Percentiles rank a stretch among this genome's conserved stretches.
phyloP scores from a whole-genome alignment of 2,329 filamentous ascomycete species.

The Fusarium oxysporum region DNA sequence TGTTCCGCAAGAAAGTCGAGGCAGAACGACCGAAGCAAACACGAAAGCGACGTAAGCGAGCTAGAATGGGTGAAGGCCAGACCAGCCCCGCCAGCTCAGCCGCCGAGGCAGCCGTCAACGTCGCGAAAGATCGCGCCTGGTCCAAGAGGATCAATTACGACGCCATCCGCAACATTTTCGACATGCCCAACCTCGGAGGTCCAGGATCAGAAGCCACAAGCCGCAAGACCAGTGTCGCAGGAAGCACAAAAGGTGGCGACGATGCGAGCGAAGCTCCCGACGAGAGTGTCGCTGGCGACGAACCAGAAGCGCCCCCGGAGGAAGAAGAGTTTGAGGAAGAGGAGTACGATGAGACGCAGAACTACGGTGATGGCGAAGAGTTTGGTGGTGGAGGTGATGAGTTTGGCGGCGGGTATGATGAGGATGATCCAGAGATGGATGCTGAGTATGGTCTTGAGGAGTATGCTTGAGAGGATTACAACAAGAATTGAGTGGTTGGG shows the following conservation, averaged over 20 bases:
- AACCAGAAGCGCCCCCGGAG: conserved; percentile 47
- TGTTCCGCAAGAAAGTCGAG: conserved; percentile 77
- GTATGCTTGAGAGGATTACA: conserved; percentile 26
- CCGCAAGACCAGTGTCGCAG: conserved; percentile 54
- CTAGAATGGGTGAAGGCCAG: conserved; percentile 73
- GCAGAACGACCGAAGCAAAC: conserved; percentile 67
- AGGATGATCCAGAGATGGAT: conserved; percentile 55
- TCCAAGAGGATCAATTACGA: conserved; percentile 83
- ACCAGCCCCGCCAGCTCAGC: conserved; percentile 74
- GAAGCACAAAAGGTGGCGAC: conserved; percentile 52
- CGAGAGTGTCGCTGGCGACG: conserved; percentile 52
- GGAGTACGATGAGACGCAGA: conserved; percentile 51
- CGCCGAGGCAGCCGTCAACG: conserved; percentile 75
- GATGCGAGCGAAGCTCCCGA: conserved; percentile 51
- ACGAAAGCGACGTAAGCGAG: conserved; percentile 66
- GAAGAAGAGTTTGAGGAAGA: conserved; percentile 53
- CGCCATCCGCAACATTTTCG: conserved; percentile 69
- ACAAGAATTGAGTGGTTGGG: neutral
- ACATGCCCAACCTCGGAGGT: conserved; percentile 56
- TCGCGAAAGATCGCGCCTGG: conserved; percentile 74
- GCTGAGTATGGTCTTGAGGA: conserved; percentile 51
- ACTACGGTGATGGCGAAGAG: conserved; percentile 49
- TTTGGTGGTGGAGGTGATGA: conserved; percentile 49
- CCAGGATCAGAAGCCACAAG: conserved; percentile 65
- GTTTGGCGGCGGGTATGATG: conserved; percentile 50